Evolutionary conservation across 768 basidiomycete genomes (phyloP).

Genomic region (Phanerochaete sordida): DNA sequence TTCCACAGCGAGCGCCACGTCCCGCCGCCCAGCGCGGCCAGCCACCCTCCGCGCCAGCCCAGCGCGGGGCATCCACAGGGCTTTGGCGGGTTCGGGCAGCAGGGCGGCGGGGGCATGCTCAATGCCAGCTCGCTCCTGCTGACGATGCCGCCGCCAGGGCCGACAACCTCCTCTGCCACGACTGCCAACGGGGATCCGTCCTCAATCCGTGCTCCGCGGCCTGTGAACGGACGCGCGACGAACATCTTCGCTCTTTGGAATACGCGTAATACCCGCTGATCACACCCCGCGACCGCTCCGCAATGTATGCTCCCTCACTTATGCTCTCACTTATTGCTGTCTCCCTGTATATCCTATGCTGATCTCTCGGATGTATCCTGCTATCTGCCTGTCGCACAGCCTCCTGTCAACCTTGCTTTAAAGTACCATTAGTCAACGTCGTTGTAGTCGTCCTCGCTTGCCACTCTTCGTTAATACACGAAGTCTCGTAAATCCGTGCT

Average conservation of each 20-base stretch:
- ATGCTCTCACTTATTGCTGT: not conserved
- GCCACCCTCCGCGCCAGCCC: not conserved
- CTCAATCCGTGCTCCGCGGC: constrained; percentile 13
- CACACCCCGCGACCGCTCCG: no score
- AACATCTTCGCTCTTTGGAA: constrained; percentile 5
- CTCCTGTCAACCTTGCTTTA: not conserved
- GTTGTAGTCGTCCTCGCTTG: no score
- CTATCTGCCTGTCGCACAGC: not conserved
- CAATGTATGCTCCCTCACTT: not conserved
- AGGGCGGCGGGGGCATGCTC: not conserved
- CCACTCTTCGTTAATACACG: not conserved
- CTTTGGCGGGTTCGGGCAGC: not conserved
- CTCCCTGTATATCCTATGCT: not conserved
- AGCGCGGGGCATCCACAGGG: not conserved
- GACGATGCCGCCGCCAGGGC: constrained; percentile 4
- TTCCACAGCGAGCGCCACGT: constrained; percentile 5
- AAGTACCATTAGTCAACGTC: no score
- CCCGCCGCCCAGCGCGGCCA: not conserved
- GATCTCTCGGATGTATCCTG: not conserved
- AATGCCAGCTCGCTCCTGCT: constrained; percentile 8
- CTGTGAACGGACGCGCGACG: not conserved
- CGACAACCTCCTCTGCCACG: constrained; percentile 5
- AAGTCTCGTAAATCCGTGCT: not conserved
- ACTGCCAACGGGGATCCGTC: constrained; percentile 7
- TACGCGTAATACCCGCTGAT: not conserved